Percentiles rank a stretch among this genome's conserved stretches.
Evolutionary conservation across 805 yeast species (phyloP).

Genomic region (Lipomyces chichibuensis): DNA sequence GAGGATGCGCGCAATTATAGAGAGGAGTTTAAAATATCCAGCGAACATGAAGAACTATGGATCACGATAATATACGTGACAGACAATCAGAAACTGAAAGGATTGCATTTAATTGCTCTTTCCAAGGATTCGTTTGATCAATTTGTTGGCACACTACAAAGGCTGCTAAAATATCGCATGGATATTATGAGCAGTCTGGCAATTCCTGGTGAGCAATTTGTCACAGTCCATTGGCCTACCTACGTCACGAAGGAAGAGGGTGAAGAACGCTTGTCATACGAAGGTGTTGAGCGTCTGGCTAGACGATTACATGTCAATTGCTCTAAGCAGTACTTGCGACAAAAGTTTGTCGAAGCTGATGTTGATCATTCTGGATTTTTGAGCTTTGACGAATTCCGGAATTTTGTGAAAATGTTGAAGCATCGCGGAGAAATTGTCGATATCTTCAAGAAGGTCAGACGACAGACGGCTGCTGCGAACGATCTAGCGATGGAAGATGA

Average conservation of each 20-base stretch:
- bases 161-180: slow-evolving; percentile 59
- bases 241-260: slow-evolving; percentile 43
- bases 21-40: slow-evolving; percentile 77
- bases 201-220: slow-evolving; percentile 64
- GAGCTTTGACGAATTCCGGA: slow-evolving; percentile 72
- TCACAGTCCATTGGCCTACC: slow-evolving; percentile 65
- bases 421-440: slow-evolving; percentile 61
- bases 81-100: slow-evolving; percentile 66
- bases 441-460: slow-evolving; percentile 51
- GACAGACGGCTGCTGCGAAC: slow-evolving; percentile 21
- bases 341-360: slow-evolving; percentile 60
- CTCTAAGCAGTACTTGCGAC: slow-evolving; percentile 54
- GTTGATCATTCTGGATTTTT: slow-evolving; percentile 54
- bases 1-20: slow-evolving; percentile 80
- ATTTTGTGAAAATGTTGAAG: slow-evolving; percentile 70
- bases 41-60: slow-evolving; percentile 72
- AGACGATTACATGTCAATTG: slow-evolving; percentile 72
- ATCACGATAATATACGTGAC: slow-evolving; percentile 73
- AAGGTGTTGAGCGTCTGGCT: slow-evolving; percentile 68
- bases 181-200: slow-evolving; percentile 66
- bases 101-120: slow-evolving; percentile 75
- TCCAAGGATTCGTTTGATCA: slow-evolving; percentile 55
- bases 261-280: slow-evolving; percentile 51
- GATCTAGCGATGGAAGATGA: slow-evolving; percentile 24
- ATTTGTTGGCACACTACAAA: slow-evolving; percentile 58